Base-by-base conservation (phyloP, 129 eudicot genomes). In the Calendula officinalis region DNA sequence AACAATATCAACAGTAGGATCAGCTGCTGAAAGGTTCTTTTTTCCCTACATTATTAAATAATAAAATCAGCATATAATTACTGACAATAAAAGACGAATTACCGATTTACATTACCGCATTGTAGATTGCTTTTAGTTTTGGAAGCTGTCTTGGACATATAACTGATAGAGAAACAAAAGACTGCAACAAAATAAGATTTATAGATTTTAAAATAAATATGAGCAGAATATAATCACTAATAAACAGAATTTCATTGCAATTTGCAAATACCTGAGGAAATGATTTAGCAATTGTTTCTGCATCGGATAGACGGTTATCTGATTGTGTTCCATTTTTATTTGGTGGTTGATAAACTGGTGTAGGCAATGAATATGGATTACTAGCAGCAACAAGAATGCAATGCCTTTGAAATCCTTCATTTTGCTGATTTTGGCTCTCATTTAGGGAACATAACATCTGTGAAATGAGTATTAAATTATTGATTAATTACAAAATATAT, bases 341-440 rank as follows among this genome's bases (percentile, higher is more conserved):
- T 42, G 56, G 30, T 60, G 77, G 64, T 42, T 37, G 64, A 54
- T 42, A 49, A 44, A 73, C 59, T 16, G 60, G 56, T 17, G 58
- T 63, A 32, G 71, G 71, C 40, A 55, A 11, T 12, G 71, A 58
- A 73, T 37, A 47, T 16, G 78, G 78, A 49, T 65, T 73, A 56
- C 71, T 73, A 30, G 78, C 78, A 45, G 72, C 72, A 60, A 73
- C 69, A 27, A 73, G 78, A 14, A 65, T 56, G 67, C 78, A 73
- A 65, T 73, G 78, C 30, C 72, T 56, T 56, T 45, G 58, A 36
- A 66, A 5, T 22, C 51, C 69, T n/a, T 22, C 62, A 66, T 32
- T 39, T 30, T 58, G 66, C 12, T 30, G 62, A 56, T 53, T 46
- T 17, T 56, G 40, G 27, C 7, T 37, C 64, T 55, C 78, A 48